A percentile compares a stretch with the other conserved stretches of the same genome.
Conservation (phyloP, 2,329 filamentous ascomycete species). For the Botrytis fragariae region DNA sequence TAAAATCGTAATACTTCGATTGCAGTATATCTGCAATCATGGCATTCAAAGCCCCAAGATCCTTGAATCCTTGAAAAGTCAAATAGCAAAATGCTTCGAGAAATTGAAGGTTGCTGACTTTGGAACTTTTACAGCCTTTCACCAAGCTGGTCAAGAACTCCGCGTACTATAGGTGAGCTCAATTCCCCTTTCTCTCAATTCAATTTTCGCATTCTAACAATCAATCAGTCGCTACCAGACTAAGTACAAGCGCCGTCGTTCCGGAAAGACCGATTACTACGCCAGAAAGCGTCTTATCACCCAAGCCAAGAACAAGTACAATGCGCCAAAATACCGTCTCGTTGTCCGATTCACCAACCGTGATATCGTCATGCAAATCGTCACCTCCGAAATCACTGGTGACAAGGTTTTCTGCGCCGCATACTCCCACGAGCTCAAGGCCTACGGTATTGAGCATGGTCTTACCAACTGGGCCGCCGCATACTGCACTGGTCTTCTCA, state of each 20-base stretch:
- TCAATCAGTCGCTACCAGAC: slow-evolving; percentile 87
- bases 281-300: slow-evolving; percentile 99
- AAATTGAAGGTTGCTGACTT: slow-evolving; percentile 99
- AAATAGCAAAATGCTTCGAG: slow-evolving; percentile 93
- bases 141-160: slow-evolving; percentile 96
- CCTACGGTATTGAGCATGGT: slow-evolving; percentile 97
- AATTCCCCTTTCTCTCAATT: slow-evolving; percentile 28
- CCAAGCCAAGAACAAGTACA: slow-evolving; percentile 99
- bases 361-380: slow-evolving; percentile 98
- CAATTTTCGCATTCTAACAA: slow-evolving; percentile 24
- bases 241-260: slow-evolving; percentile 96
- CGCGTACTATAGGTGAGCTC: slow-evolving; percentile 93
- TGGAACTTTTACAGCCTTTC: slow-evolving; percentile 68
- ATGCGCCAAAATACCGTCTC: slow-evolving; percentile 98
- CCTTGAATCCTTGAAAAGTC: slow-evolving; percentile 46
- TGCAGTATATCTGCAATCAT: slow-evolving; percentile 21
- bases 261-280: slow-evolving; percentile 99
- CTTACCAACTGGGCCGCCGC: slow-evolving; percentile 99
- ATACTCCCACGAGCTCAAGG: slow-evolving; percentile 96
- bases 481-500: slow-evolving; percentile 93
- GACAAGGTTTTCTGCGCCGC: slow-evolving; percentile 95
- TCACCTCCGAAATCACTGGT: slow-evolving; percentile 91
- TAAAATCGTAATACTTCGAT: slow-evolving; percentile 36
- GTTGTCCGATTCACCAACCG: slow-evolving; percentile 99
- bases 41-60: slow-evolving; percentile 27